A percentile compares a stretch with the other conserved stretches of the same genome.
These are phyloP conservation scores for Colletotrichum truncatum DNA, from an alignment of 2,329 filamentous ascomycete genomes.

Conservation along the genomic window DNA sequence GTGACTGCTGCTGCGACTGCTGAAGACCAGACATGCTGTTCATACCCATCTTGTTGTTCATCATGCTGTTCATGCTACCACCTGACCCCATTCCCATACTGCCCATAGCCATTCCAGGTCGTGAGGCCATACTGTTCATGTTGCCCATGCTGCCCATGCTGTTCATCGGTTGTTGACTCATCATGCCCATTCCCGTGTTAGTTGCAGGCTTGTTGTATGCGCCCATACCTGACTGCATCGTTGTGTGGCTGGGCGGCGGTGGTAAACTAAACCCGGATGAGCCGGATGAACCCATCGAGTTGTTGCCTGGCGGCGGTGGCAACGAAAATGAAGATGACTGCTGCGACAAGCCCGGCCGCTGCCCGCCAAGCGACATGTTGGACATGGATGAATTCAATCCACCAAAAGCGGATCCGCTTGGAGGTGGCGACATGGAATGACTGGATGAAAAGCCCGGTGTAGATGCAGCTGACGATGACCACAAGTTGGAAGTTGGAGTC, in stretches of 20 bases:
- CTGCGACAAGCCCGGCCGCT: slow-evolving; percentile 45
- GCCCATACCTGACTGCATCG: slow-evolving; percentile 36
- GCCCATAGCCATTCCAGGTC: slow-evolving; percentile 27
- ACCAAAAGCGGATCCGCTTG: slow-evolving; percentile 45
- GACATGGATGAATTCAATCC: slow-evolving; percentile 55
- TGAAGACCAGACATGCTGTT: slow-evolving; percentile 34
- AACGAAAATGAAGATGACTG: slow-evolving; percentile 64
- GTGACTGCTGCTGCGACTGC: slow-evolving; percentile 40
- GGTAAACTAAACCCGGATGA: slow-evolving; percentile 57
- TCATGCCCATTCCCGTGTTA: slow-evolving; percentile 27
- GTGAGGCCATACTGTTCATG: slow-evolving; percentile 27
- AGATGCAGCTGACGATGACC: slow-evolving; percentile 50
- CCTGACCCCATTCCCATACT: slow-evolving; percentile 40
- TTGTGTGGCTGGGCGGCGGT: slow-evolving; percentile 50
- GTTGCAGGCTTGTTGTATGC: slow-evolving; percentile 29
- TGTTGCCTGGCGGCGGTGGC: slow-evolving; percentile 59
- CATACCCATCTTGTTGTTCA: slow-evolving; percentile 36
- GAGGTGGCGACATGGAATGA: slow-evolving; percentile 32
- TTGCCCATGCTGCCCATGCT: slow-evolving; percentile 16
- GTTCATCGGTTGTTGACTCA: slow-evolving; percentile 16
- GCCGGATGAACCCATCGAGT: slow-evolving; percentile 33
- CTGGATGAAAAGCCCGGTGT: slow-evolving; percentile 20
- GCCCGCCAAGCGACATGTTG: slow-evolving; percentile 57
- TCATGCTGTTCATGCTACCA: slow-evolving; percentile 38
- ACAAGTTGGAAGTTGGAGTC: slow-evolving; percentile 54